These are phyloP conservation scores for Syncephalastrum monosporum DNA, from an alignment of 371 early-diverging fungal genomes.

Conservation along the genomic window DNA sequence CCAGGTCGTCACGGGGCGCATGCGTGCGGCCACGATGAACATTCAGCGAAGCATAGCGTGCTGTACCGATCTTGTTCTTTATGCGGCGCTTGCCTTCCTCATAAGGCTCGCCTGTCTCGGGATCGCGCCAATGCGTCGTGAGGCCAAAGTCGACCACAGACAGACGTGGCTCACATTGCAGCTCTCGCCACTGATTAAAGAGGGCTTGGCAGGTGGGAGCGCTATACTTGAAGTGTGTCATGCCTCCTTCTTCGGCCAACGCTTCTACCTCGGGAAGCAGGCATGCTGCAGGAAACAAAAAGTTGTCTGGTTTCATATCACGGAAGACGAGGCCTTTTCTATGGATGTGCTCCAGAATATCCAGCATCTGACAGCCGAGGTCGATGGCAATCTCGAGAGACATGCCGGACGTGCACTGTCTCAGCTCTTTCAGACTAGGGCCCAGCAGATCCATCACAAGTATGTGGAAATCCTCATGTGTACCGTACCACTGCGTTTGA, in stretches of 20 bases:
- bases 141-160: constrained; percentile 60
- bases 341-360: constrained; percentile 96
- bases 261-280: constrained; percentile 27
- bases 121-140: constrained; percentile 51
- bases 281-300: constrained; percentile 63
- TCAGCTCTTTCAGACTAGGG: constrained; percentile 89
- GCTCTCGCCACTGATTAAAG: constrained; percentile 21
- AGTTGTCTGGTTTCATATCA: constrained; percentile 97
- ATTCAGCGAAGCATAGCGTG: constrained; percentile 62
- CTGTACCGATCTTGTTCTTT: constrained; percentile 61
- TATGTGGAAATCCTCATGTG: constrained; percentile 88
- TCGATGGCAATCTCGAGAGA: constrained; percentile 52
- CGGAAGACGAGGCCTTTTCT: constrained; percentile 79
- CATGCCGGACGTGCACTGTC: constrained; percentile 40
- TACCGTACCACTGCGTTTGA: constrained; percentile 88
- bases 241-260: not conserved
- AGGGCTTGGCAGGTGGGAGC: constrained; percentile 13
- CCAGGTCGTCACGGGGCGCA: constrained; percentile 63
- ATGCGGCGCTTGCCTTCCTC: constrained; percentile 44
- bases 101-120: constrained; percentile 43
- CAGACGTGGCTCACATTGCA: constrained; percentile 20
- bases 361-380: constrained; percentile 60
- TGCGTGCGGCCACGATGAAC: constrained; percentile 61
- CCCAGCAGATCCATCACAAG: constrained; percentile 98
- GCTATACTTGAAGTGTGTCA: constrained; percentile 7